These are phyloP conservation scores for Sphenostylis stenocarpa DNA, from an alignment of 306 rosid species.

Conservation along the genomic window DNA sequence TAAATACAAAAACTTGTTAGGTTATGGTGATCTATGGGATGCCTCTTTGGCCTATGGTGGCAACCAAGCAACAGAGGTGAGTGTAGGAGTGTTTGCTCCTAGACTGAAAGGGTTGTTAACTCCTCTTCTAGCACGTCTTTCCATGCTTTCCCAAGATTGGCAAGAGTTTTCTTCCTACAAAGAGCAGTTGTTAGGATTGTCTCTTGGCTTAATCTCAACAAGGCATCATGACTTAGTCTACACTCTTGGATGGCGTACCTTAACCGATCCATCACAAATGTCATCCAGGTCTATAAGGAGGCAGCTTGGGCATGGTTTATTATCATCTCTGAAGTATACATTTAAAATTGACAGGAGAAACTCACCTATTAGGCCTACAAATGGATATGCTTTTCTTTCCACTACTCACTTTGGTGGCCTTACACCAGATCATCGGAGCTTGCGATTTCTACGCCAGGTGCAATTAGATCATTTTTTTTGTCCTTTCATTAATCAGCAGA, in stretches of 20 bases:
- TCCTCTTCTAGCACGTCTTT: slow-evolving; percentile 70
- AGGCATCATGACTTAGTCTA: slow-evolving; percentile 78
- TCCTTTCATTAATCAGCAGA: slow-evolving; percentile 24
- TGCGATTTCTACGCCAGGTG: slow-evolving; percentile 90
- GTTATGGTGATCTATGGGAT: slow-evolving; percentile 97
- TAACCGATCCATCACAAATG: slow-evolving; percentile 88
- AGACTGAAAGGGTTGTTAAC: slow-evolving; percentile 59
- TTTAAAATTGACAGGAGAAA: slow-evolving; percentile 81
- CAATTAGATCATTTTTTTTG: slow-evolving; percentile 19
- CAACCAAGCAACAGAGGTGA: slow-evolving; percentile 77
- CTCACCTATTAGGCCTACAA: slow-evolving; percentile 76
- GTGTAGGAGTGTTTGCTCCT: slow-evolving; percentile 82
- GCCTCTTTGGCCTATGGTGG: slow-evolving; percentile 88
- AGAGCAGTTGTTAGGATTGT: slow-evolving; percentile 77
- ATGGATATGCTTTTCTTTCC: slow-evolving; percentile 89
- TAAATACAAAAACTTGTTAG: slow-evolving; percentile 81
- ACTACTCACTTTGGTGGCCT: slow-evolving; percentile 92
- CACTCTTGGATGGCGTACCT: slow-evolving; percentile 92
- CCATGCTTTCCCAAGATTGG: slow-evolving; percentile 95
- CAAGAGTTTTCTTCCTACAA: slow-evolving; percentile 85
- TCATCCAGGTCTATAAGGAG: slow-evolving; percentile 90
- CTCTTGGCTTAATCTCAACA: slow-evolving; percentile 77
- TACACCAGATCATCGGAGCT: slow-evolving; percentile 80
- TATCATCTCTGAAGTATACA: slow-evolving; percentile 84
- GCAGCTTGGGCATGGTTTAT: slow-evolving; percentile 94